These are phyloP conservation scores for Begonia loranthoides DNA, from an alignment of 306 rosid species.

Conservation along the genomic window DNA sequence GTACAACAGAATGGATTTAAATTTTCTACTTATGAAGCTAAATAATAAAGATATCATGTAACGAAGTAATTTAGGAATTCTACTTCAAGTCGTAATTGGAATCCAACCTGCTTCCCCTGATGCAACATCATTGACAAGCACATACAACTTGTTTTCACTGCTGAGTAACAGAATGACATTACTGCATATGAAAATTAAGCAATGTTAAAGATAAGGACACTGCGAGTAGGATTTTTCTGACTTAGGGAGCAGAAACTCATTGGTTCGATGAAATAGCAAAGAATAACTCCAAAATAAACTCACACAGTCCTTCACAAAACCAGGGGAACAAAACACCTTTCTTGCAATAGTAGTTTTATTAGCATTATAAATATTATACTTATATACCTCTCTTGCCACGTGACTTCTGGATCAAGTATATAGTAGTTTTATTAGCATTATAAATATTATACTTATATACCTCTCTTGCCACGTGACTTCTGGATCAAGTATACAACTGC, in stretches of 20 bases:
- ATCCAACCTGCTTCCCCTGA: constrained; percentile 60
- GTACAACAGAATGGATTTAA: constrained; percentile 9
- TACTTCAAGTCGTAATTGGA: neutral
- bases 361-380: too few species aligned
- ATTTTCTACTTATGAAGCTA: constrained; percentile 2
- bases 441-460: constrained; percentile 11
- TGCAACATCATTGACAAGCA: constrained; percentile 37
- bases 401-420: constrained; percentile 37
- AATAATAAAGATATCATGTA: neutral
- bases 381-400: constrained; percentile 43
- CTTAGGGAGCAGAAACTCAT: too few species aligned
- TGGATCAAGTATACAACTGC: constrained; percentile 44
- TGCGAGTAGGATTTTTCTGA: too few species aligned
- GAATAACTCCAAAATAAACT: too few species aligned
- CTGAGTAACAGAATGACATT: constrained; percentile 73
- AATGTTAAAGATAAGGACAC: neutral
- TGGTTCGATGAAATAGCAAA: too few species aligned
- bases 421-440: too few species aligned
- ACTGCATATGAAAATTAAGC: constrained; percentile 21
- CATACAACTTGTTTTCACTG: constrained; percentile 65
- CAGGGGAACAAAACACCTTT: too few species aligned
- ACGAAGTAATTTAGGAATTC: too few species aligned
- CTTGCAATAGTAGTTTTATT: too few species aligned
- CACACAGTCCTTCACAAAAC: too few species aligned
- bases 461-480: constrained; percentile 44